Percentiles rank a stretch among this genome's conserved stretches.
Evolutionary conservation across 371 early-diverging fungal species (phyloP).

Genomic region (Mucor circinelloides): DNA sequence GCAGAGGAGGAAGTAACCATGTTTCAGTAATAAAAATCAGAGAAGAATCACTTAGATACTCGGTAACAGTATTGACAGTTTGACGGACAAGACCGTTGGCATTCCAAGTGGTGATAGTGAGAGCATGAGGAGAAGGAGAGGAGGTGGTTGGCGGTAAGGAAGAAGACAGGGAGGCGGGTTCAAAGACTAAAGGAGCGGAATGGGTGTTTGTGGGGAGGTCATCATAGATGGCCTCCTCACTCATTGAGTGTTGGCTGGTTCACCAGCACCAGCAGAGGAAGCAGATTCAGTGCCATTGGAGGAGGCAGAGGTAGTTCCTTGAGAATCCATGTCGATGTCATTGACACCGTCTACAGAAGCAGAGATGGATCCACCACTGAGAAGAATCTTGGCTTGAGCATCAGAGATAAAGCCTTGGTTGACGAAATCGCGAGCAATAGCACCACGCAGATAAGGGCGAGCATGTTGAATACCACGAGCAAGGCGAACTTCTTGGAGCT

Average conservation of each 20-base stretch:
- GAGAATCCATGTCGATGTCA: too few species aligned
- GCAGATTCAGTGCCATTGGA: too few species aligned
- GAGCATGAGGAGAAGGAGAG: too few species aligned
- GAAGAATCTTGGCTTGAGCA: background rate
- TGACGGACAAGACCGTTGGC: slow-evolving; percentile 3
- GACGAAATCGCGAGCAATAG: background rate
- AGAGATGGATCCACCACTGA: too few species aligned
- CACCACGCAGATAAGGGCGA: background rate
- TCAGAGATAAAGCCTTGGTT: background rate
- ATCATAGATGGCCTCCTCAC: background rate
- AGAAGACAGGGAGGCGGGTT: too few species aligned
- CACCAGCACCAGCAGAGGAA: background rate
- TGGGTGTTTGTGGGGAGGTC: too few species aligned
- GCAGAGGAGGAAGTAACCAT: too few species aligned
- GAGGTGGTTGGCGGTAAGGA: too few species aligned
- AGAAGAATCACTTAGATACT: background rate
- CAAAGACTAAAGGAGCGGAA: too few species aligned
- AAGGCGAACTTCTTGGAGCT: background rate
- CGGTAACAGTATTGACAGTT: background rate
- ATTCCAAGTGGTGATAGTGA: slow-evolving; percentile 11
- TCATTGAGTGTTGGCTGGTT: background rate
- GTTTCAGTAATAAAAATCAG: slow-evolving; percentile 14
- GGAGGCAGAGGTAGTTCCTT: too few species aligned
- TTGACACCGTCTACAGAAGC: too few species aligned
- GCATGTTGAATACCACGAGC: background rate